Evolutionary conservation across 495 filamentous ascomycete species (phyloP).

Genomic region (Cercophora samala): DNA sequence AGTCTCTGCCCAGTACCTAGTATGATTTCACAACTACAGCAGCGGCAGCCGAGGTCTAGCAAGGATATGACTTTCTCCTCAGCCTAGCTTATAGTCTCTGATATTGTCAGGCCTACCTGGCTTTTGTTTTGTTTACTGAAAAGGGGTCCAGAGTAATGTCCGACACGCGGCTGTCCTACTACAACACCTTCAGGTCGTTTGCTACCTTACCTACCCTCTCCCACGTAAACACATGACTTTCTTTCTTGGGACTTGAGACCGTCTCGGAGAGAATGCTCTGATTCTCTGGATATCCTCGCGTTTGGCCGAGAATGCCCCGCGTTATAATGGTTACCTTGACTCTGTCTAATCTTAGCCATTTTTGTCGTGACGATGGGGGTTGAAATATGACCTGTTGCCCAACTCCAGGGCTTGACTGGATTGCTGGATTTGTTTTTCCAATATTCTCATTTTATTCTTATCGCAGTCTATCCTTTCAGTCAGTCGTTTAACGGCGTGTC

Average conservation of each 20-base stretch:
- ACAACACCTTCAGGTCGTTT: not conserved
- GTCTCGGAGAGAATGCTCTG: conserved; percentile 14
- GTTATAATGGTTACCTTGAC: conserved; percentile 26
- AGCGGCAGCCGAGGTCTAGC: conserved; percentile 6
- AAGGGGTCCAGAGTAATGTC: conserved; percentile 16
- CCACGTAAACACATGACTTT: not conserved
- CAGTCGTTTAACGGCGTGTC: conserved; percentile 17
- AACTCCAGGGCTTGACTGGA: not conserved
- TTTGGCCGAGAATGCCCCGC: conserved; percentile 15
- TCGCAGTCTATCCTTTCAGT: not conserved
- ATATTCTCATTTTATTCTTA: not conserved
- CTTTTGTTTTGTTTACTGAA: conserved; percentile 12
- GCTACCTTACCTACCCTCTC: not conserved
- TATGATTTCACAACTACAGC: not conserved
- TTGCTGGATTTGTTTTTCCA: not conserved
- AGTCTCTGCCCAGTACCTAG: not conserved
- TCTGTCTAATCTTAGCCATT: conserved; percentile 22
- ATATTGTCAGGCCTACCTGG: not conserved
- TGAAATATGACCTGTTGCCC: conserved; percentile 19
- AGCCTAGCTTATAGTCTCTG: too few relatives aligned
- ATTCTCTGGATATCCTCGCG: conserved; percentile 2
- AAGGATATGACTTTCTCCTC: not conserved
- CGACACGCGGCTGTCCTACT: conserved; percentile 2
- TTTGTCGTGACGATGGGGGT: conserved; percentile 1
- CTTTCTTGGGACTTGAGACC: conserved; percentile 3